Percentiles rank a stretch among this genome's conserved stretches.
Conservation (phyloP, 306 rosid genomes). For the Gastrolobium bilobum region DNA sequence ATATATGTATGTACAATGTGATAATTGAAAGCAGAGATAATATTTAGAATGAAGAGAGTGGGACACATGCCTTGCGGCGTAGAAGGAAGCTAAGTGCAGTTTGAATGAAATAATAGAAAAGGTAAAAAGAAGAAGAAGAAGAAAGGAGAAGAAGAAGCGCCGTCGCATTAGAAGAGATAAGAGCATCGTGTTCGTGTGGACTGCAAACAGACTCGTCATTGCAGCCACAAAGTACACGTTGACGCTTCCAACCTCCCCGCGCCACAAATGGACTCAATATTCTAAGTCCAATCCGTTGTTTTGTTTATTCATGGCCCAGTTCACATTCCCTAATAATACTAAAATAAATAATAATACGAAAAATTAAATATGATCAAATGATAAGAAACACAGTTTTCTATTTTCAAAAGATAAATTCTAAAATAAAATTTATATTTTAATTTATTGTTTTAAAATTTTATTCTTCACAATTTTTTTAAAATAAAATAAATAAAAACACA, state of each 20-base stretch:
- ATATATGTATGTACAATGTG: background rate
- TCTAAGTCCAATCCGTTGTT: background rate
- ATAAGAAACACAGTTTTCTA: too few species aligned
- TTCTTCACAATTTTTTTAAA: too few species aligned
- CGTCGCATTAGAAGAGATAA: conserved; percentile 53
- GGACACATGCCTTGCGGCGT: conserved; percentile 39
- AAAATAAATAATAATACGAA: background rate
- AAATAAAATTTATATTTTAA: too few species aligned
- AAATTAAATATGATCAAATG: too few species aligned
- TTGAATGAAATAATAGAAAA: background rate
- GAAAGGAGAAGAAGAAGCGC: background rate
- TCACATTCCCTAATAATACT: background rate
- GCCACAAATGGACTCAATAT: conserved; percentile 2
- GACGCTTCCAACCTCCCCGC: conserved; percentile 1
- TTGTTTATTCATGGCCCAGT: conserved; percentile 36
- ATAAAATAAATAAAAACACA: too few species aligned
- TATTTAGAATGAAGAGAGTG: background rate
- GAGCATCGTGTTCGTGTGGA: conserved; percentile 56
- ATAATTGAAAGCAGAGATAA: background rate
- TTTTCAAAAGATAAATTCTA: too few species aligned
- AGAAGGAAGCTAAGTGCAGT: background rate
- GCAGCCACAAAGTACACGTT: conserved; percentile 45
- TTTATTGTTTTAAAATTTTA: too few species aligned
- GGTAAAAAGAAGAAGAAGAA: background rate
- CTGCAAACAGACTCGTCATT: conserved; percentile 50